phyloP scores from a whole-genome alignment of 306 rosid genomes.

The Vigna trinervia region DNA sequence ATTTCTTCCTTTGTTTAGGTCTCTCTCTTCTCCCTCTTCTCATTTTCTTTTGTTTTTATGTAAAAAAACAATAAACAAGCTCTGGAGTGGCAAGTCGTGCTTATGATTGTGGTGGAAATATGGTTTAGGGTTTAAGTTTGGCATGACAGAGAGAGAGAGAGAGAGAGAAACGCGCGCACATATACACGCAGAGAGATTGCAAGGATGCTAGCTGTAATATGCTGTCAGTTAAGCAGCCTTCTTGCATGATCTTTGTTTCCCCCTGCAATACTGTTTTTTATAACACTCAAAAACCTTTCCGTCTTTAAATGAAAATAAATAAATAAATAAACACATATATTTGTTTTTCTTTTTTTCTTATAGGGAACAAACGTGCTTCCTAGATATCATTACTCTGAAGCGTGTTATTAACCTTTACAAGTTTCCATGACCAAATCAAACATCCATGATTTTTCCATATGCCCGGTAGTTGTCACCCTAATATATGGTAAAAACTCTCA shows the following conservation, averaged over 20 bases:
- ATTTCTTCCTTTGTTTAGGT: background rate
- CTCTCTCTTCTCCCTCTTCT: background rate
- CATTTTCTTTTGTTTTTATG: background rate
- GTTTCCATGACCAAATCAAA: slow-evolving; percentile 41
- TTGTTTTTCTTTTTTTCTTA: slow-evolving; percentile 28
- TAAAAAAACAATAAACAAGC: slow-evolving; percentile 4
- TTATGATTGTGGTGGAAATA: slow-evolving; percentile 60
- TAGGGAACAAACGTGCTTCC: slow-evolving; percentile 76
- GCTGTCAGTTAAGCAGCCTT: slow-evolving; percentile 95
- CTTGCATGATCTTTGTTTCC: slow-evolving; percentile 79
- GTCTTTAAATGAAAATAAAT: background rate
- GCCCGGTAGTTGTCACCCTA: background rate
- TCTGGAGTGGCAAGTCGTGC: slow-evolving; percentile 49
- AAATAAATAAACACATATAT: background rate
- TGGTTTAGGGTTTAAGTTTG: slow-evolving; percentile 67
- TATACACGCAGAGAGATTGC: slow-evolving; percentile 43
- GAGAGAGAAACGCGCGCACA: slow-evolving; percentile 25
- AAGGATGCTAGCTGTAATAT: slow-evolving; percentile 85
- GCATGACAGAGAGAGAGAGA: slow-evolving; percentile 53
- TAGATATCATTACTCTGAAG: slow-evolving; percentile 66
- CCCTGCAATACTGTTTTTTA: slow-evolving; percentile 7
- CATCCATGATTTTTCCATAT: slow-evolving; percentile 55
- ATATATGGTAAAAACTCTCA: slow-evolving; percentile 27
- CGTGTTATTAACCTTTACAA: slow-evolving; percentile 57
- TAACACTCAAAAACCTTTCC: background rate